A percentile compares a stretch with the other conserved stretches of the same genome.
These are phyloP conservation scores for Yarrowia yakushimensis DNA, from an alignment of 805 yeast species.

Conservation along the genomic window DNA sequence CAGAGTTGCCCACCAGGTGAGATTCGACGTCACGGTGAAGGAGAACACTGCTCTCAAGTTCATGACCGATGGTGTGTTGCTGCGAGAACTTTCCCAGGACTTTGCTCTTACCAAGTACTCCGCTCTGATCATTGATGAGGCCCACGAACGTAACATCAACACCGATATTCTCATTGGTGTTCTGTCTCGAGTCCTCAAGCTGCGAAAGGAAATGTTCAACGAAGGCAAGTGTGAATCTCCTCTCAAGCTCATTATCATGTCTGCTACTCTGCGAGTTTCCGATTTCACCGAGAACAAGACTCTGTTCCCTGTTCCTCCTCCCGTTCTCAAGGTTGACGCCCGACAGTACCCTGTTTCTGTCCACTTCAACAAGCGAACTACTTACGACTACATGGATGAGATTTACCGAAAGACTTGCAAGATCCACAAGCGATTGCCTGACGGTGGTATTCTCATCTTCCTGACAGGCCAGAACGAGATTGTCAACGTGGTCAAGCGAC, in stretches of 20 bases:
- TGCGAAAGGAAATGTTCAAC: conserved; percentile 50
- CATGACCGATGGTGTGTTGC: conserved; percentile 94
- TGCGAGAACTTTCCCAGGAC: conserved; percentile 91
- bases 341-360: conserved; percentile 91
- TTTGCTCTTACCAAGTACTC: conserved; percentile 79
- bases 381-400: conserved; percentile 76
- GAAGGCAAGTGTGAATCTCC: conserved; percentile 49
- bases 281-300: conserved; percentile 82
- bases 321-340: conserved; percentile 83
- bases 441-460: conserved; percentile 89
- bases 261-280: conserved; percentile 90
- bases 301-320: conserved; percentile 72
- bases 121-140: conserved; percentile 88
- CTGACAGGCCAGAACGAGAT: conserved; percentile 96
- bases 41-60: conserved; percentile 67
- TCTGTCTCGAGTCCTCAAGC: conserved; percentile 76
- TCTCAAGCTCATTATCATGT: conserved; percentile 86
- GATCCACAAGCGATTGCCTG: conserved; percentile 81
- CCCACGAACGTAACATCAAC: conserved; percentile 94
- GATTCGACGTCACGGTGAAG: conserved; percentile 76
- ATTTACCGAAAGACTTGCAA: conserved; percentile 80
- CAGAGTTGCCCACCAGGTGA: conserved; percentile 79
- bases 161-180: conserved; percentile 95
- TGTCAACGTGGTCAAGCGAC: conserved; percentile 62
- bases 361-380: conserved; percentile 82